phyloP scores from a whole-genome alignment of 805 yeast species.

The Lachancea nothofagi region DNA sequence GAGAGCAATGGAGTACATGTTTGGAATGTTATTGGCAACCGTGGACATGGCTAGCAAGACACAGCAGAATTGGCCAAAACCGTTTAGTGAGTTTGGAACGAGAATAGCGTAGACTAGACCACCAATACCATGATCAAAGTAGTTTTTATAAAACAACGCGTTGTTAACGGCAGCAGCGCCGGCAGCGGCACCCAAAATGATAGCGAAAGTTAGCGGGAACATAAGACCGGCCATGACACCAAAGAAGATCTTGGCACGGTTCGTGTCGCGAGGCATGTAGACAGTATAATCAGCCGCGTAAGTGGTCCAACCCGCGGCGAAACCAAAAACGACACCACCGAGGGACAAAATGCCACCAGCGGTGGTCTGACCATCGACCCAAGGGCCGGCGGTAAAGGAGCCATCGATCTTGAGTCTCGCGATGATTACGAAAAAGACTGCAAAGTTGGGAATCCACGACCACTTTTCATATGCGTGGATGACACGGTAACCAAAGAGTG shows the following conservation, averaged over 20 bases:
- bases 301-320: slow-evolving; percentile 92
- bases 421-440: slow-evolving; percentile 70
- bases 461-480: slow-evolving; percentile 80
- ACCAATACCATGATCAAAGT: slow-evolving; percentile 57
- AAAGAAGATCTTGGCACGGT: slow-evolving; percentile 53
- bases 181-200: slow-evolving; percentile 83
- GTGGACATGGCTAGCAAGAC: slow-evolving; percentile 81
- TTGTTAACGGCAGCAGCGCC: slow-evolving; percentile 56
- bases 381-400: slow-evolving; percentile 52
- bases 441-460: slow-evolving; percentile 81
- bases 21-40: slow-evolving; percentile 87
- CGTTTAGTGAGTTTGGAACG: slow-evolving; percentile 74
- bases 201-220: slow-evolving; percentile 63
- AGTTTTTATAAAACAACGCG: slow-evolving; percentile 43
- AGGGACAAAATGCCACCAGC: slow-evolving; percentile 76
- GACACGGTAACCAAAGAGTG: slow-evolving; percentile 78
- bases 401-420: slow-evolving; percentile 66
- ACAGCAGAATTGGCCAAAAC: slow-evolving; percentile 85
- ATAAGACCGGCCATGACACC: slow-evolving; percentile 59
- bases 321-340: slow-evolving; percentile 81
- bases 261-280: slow-evolving; percentile 67
- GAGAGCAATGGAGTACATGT: slow-evolving; percentile 85
- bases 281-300: slow-evolving; percentile 90
- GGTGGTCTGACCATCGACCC: slow-evolving; percentile 51
- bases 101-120: slow-evolving; percentile 77